Evolutionary conservation across 768 basidiomycete species (phyloP), one percentile per base, ranked within the genome.

Genomic region (Leccinum boreale): DNA sequence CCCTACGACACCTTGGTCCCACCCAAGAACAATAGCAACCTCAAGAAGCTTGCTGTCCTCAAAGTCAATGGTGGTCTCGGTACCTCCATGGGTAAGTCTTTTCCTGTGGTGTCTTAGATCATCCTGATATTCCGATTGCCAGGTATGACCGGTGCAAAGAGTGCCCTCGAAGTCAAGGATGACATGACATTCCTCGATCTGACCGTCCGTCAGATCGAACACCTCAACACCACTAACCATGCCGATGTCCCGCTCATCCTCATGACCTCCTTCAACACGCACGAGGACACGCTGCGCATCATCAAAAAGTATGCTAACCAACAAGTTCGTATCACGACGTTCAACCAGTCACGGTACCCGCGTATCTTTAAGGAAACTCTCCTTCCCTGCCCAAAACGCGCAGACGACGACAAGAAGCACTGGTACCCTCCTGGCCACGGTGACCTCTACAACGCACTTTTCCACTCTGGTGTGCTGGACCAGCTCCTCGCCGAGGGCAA

Each of bases 221-320:
- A 87, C 67, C 80, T 87, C 65, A 87, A 87, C 74, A 81, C 80
- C 29, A 74, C 75, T 48, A 74, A 80, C 76, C 75, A 78, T 56
- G 82, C 81, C 69, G 85, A 89, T 73, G 87, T 89, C 53, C 87
- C 88, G 1, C 85, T 89, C 70, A 86, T 89, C 72, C 81, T 89
- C 65, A 89, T 89, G 87, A 89, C 88, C 66, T 87, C 86, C 52
- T 89, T 89, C 78, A 89, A 89, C 76, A 89, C 87, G 8, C 86
- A 87, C 70, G 87, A 89, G 24, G 87, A 89, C 70, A 89, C 87
- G 17, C 78, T 85, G 28, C 82, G 87, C 48, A 85, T 89, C 75
- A 88, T 89, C 70, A 87, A 87, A 72, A 89, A 89, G 74, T 89
- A 89, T 74, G 81, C 82, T 45, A 89, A 89, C 75, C 87, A 89